Evolutionary conservation across 1,284 basidiomycete species (phyloP), one percentile per base, ranked within the genome.

Genomic region (Pulchroboletus neoregius): DNA sequence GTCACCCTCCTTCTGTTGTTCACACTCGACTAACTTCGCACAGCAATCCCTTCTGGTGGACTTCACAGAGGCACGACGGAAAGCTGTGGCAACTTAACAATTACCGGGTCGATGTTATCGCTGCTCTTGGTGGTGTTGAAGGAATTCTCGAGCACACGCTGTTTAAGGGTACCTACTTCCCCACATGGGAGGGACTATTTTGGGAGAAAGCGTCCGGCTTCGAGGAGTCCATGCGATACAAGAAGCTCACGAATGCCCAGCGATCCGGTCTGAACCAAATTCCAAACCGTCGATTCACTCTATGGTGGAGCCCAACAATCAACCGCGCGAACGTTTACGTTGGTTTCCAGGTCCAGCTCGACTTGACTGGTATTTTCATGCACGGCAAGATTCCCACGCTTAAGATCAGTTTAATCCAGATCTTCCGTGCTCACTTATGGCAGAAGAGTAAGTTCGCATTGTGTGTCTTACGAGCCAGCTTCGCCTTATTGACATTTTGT

Each of bases 341-440:
- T 65, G 96, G 95, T 81, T 99, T 99, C 88, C 96, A 99, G 70
- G 96, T 99, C 16, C 96, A 98, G 63, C 80, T 98, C 41, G 95
- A 98, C 76, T 70, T 98, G 55, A 98, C 95, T 20, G 95, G 93
- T 65, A 91, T 91, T 49, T 91, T 91, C 75, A 91, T 91, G 87
- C 93, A 96, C 69, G 94, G 94, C 61, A 98, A 99, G 75, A 94
- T 99, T 58, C 95, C 96, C 5, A 98, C 95, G 5, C 73, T 95
- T 57, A 95, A 96, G 75, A 96, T 97, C 70, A 94, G 90, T 70
- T 84, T 95, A 71, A 99, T 99, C 61, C 95, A 99, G 66, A 96
- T 99, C 61, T 99, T 99, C 91, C 91, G 95, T 73, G 96, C 96
- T 44, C 96, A 99, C 69, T 82, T 99, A 75, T 99, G 96, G 96